Evolutionary conservation across 208 protist genomes (phyloP).

Genomic region (Strigomonas galati): DNA sequence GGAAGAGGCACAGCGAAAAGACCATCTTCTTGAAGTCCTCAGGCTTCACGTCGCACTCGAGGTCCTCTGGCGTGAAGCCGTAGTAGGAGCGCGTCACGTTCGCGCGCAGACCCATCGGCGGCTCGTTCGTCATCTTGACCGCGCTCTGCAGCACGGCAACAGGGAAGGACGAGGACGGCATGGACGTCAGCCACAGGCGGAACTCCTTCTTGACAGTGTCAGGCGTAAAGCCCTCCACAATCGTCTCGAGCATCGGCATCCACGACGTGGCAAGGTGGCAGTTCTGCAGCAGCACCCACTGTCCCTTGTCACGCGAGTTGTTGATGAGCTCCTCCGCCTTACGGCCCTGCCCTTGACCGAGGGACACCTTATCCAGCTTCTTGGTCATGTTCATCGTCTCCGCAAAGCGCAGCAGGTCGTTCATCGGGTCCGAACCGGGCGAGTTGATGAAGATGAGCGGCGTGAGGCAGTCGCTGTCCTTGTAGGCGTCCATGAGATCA

Average conservation of each 20-base stretch:
- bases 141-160: slow-evolving; percentile 96
- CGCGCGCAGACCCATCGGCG: slow-evolving; percentile 95
- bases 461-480: slow-evolving; percentile 90
- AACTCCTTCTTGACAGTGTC: slow-evolving; percentile 97
- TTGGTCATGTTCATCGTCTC: slow-evolving; percentile 93
- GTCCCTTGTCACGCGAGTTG: slow-evolving; percentile 80
- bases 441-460: slow-evolving; percentile 98
- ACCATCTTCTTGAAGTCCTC: slow-evolving; percentile 90
- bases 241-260: slow-evolving; percentile 92
- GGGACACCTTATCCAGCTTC: slow-evolving; percentile 94
- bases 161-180: slow-evolving; percentile 96
- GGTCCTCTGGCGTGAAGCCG: slow-evolving; percentile 83
- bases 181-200: slow-evolving; percentile 97
- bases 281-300: slow-evolving; percentile 97
- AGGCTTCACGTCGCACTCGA: slow-evolving; percentile 81
- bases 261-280: slow-evolving; percentile 96
- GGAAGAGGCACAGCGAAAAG: slow-evolving; percentile 93
- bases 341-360: slow-evolving; percentile 96
- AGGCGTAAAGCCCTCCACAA: slow-evolving; percentile 92
- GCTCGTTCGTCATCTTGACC: slow-evolving; percentile 99
- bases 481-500: slow-evolving; percentile 92
- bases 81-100: slow-evolving; percentile 96
- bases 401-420: slow-evolving; percentile 94
- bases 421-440: slow-evolving; percentile 95
- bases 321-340: slow-evolving; percentile 91